Evolutionary conservation across 352 stramenopile species (phyloP), one percentile per base, ranked within the genome.

Genomic region (Phytophthora fragariae): DNA sequence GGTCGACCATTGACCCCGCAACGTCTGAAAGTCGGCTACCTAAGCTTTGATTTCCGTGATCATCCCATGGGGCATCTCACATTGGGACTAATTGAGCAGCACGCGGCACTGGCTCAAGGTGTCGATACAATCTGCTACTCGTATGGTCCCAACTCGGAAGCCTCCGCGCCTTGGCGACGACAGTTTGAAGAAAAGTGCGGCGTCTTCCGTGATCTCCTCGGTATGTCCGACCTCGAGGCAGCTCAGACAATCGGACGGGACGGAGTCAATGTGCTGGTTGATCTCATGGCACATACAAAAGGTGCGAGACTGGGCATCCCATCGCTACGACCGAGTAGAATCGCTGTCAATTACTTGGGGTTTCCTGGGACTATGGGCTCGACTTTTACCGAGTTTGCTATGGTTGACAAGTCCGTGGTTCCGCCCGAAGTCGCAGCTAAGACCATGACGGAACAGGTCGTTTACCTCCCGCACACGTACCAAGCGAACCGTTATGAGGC

Each of bases 61-160:
- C 94, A 98, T 64, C 91, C 95, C 8, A 98, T 98, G 93, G 95
- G 91, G 2, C 91, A 97, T 46, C 77, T 98, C 21, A 98, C 89
- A 15, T 60, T 92, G 2, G 92, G 93, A 1, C 65, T 98, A 5
- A 66, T 98, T 10, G 84, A 96, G 21, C 68, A 87, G 10, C 93
- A 98, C 65, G 39, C 62, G n/a, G 57, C 58, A 3, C 57, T 95
- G 44, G 37, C 54, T n/a, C 33, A 37, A 2, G 41, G 49, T 17
- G 72, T 97, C 21, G 67, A 91, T 8, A 79, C 79, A 1, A 82
- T 76, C 64, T 92, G 85, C 69, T 95, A 94, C 62, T 92, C 91
- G 35, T 98, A 98, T 60, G 94, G 95, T 3, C 60, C 66, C 0
- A 82, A 97, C 67, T 72, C 61, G 1, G 94, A 95, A 57, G 72